Percentiles rank a stretch among this genome's conserved stretches.
These are phyloP conservation scores for Zygosaccharomyces sapae DNA, from an alignment of 1,139 yeast species.

Conservation along the genomic window DNA sequence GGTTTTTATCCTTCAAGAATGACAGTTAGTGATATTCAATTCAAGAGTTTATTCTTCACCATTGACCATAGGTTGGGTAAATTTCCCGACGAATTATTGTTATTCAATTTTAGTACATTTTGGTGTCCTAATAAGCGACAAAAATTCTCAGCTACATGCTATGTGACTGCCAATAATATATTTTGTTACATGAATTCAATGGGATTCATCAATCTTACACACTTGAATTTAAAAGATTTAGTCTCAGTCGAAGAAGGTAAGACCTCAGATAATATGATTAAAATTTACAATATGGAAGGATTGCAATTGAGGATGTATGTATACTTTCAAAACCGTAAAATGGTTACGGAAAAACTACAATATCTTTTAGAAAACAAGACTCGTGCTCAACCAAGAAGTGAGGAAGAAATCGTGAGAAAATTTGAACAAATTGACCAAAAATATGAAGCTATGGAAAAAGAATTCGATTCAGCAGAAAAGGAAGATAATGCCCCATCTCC, in stretches of 20 bases:
- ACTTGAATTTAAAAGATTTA: conserved; percentile 48
- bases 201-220: conserved; percentile 70
- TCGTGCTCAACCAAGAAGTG: conserved; percentile 42
- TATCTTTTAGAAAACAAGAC: conserved; percentile 52
- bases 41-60: conserved; percentile 65
- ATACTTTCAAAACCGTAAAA: conserved; percentile 60
- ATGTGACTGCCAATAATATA: conserved; percentile 55
- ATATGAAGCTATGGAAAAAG: conserved; percentile 25
- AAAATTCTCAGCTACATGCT: conserved; percentile 68
- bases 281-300: conserved; percentile 56
- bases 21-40: conserved; percentile 66
- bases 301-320: conserved; percentile 51
- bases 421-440: conserved; percentile 31
- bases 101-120: conserved; percentile 62
- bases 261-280: conserved; percentile 50
- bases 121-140: conserved; percentile 71
- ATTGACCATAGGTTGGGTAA: conserved; percentile 22
- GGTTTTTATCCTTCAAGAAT: conserved; percentile 57
- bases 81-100: conserved; percentile 54
- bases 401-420: conserved; percentile 27
- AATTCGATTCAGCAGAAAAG: neutral
- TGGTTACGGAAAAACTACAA: conserved; percentile 51
- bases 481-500: neutral
- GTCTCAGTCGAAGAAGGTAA: conserved; percentile 55
- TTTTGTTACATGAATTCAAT: conserved; percentile 68